Conservation (phyloP, 2,329 filamentous ascomycete species). For the Verticillium isaacii region DNA sequence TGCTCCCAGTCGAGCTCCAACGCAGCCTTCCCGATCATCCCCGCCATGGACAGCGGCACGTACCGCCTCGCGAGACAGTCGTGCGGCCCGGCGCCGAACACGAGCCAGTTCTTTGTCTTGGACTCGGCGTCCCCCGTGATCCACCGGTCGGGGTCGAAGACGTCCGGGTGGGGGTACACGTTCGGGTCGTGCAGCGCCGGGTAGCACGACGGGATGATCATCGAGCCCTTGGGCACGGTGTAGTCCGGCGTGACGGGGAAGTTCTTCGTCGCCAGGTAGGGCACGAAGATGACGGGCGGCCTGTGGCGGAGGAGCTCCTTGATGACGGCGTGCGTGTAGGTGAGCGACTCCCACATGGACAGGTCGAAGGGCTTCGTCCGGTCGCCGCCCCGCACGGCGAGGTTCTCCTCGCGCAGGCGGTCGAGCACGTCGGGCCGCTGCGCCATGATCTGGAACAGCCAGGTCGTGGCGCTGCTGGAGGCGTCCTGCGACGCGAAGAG, state of each 20-base stretch:
- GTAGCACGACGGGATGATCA: slow-evolving; percentile 46
- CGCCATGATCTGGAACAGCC: slow-evolving; percentile 47
- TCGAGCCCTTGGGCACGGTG: slow-evolving; percentile 42
- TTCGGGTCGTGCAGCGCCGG: slow-evolving; percentile 45
- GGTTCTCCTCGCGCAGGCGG: slow-evolving; percentile 40
- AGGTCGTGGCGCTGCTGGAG: slow-evolving; percentile 47
- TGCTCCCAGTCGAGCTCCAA: slow-evolving; percentile 46
- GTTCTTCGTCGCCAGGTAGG: slow-evolving; percentile 40
- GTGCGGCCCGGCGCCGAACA: slow-evolving; percentile 46
- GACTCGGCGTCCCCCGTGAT: slow-evolving; percentile 44
- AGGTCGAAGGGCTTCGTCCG: slow-evolving; percentile 33
- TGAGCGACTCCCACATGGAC: slow-evolving; percentile 41
- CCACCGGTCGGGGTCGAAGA: slow-evolving; percentile 47
- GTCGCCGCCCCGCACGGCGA: slow-evolving; percentile 37
- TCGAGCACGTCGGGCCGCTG: slow-evolving; percentile 44
- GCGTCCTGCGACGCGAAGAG: slow-evolving; percentile 50
- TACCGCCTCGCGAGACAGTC: slow-evolving; percentile 45
- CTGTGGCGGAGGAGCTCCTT: slow-evolving; percentile 48
- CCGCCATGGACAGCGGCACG: slow-evolving; percentile 44
- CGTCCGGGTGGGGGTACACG: slow-evolving; percentile 39
- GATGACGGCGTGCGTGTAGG: slow-evolving; percentile 47
- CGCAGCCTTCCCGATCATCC: slow-evolving; percentile 47
- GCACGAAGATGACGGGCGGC: slow-evolving; percentile 50
- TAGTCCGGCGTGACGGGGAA: slow-evolving; percentile 43
- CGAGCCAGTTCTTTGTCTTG: slow-evolving; percentile 49